phyloP scores from a whole-genome alignment of 805 yeast species.

The Nakazawaea ernobii region DNA sequence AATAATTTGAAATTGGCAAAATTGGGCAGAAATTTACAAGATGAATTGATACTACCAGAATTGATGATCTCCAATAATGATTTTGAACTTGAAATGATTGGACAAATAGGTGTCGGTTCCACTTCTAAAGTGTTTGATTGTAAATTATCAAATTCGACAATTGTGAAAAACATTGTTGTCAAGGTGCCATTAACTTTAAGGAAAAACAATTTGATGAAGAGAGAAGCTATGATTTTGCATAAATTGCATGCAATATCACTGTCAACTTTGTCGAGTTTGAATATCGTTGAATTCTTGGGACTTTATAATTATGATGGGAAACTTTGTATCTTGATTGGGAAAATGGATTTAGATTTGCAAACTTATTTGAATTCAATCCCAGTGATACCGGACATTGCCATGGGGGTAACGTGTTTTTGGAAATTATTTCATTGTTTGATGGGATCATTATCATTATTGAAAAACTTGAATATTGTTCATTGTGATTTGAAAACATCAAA shows the following conservation, averaged over 20 bases:
- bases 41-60: constrained; percentile 1
- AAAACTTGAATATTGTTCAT: constrained; percentile 30
- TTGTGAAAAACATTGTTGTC: not conserved
- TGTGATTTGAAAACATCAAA: constrained; percentile 45
- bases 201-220: not conserved
- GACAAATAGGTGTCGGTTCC: not conserved
- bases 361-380: constrained; percentile 14
- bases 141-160: not conserved
- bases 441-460: constrained; percentile 20
- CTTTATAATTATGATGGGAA: constrained; percentile 20
- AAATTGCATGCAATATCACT: not conserved
- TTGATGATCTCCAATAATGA: not conserved
- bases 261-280: not conserved
- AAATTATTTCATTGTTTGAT: constrained; percentile 22
- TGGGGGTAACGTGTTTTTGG: constrained; percentile 27
- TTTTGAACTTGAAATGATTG: not conserved
- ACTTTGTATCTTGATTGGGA: constrained; percentile 20
- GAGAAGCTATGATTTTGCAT: constrained; percentile 4
- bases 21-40: not conserved
- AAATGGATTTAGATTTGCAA: constrained; percentile 23
- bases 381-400: constrained; percentile 9
- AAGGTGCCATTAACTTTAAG: constrained; percentile 1
- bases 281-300: constrained; percentile 24
- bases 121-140: not conserved
- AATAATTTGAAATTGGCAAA: no score